phyloP scores from a whole-genome alignment of 2,329 filamentous ascomycete species.

The Coniochaeta sp. region DNA sequence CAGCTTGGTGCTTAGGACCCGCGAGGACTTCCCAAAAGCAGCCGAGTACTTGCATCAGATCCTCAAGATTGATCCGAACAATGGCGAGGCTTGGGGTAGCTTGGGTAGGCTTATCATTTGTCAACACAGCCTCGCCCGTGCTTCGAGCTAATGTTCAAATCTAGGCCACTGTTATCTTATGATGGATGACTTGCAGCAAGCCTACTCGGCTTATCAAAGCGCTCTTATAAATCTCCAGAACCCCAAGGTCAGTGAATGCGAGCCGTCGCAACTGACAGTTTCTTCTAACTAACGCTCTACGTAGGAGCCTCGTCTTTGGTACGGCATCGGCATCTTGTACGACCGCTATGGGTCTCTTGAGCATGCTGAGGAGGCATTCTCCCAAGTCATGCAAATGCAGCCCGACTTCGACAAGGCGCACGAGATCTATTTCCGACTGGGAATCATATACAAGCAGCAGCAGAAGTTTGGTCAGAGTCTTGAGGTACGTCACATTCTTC shows the following conservation, averaged over 20 bases:
- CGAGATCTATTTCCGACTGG: constrained; percentile 95
- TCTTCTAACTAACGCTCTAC: not conserved
- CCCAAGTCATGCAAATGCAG: constrained; percentile 97
- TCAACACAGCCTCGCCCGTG: constrained; percentile 16
- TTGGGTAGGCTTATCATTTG: constrained; percentile 50
- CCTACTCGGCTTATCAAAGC: constrained; percentile 93
- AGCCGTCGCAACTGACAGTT: not conserved
- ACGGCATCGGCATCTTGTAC: constrained; percentile 95
- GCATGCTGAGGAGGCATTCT: constrained; percentile 96
- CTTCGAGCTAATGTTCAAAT: not conserved
- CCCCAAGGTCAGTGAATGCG: constrained; percentile 61
- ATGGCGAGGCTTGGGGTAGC: constrained; percentile 95
- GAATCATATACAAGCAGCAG: constrained; percentile 99
- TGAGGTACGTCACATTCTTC: constrained; percentile 53
- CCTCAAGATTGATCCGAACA: constrained; percentile 77
- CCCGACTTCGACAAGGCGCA: constrained; percentile 98
- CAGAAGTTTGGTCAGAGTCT: constrained; percentile 88
- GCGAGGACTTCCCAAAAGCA: constrained; percentile 89
- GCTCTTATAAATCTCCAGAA: constrained; percentile 88
- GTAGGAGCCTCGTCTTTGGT: constrained; percentile 92
- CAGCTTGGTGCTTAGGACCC: constrained; percentile 80
- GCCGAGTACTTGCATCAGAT: constrained; percentile 91
- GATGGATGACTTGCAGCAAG: constrained; percentile 97
- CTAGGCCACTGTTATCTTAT: constrained; percentile 95
- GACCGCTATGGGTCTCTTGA: constrained; percentile 94